Conservation (phyloP, 108 stramenopile species). For the Cyclotella distinguenda region DNA sequence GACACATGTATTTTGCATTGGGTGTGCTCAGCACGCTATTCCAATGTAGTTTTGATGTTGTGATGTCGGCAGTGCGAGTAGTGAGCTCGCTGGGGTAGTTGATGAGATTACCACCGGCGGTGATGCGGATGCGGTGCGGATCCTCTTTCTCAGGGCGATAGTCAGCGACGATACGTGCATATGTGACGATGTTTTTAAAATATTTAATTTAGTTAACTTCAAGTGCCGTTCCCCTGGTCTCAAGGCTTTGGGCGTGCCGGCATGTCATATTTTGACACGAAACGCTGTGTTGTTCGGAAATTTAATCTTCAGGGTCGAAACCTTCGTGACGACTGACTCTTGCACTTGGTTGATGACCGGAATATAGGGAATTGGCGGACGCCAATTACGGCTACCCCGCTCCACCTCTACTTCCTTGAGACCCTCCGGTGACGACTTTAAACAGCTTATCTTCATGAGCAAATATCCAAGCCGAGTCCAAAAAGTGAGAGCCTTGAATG, state of each 20-base stretch:
- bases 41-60: constrained; percentile 23
- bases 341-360: too few species aligned
- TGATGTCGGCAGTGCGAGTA: constrained; percentile 13
- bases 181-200: constrained; percentile 30
- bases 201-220: neutral
- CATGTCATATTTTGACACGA: too few species aligned
- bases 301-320: too few species aligned
- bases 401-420: too few species aligned
- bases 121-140: constrained; percentile 34
- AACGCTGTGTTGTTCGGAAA: too few species aligned
- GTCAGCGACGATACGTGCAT: constrained; percentile 29
- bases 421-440: too few species aligned
- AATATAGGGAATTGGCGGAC: too few species aligned
- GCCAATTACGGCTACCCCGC: too few species aligned
- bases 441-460: too few species aligned
- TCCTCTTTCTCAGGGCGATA: constrained; percentile 33
- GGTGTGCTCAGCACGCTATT: constrained; percentile 26
- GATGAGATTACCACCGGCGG: constrained; percentile 48
- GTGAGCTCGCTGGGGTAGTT: constrained; percentile 24
- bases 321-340: too few species aligned
- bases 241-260: neutral
- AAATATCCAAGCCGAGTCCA: too few species aligned
- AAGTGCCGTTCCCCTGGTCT: neutral
- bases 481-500: too few species aligned
- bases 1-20: constrained; percentile 17